Base-by-base conservation (phyloP, 2,329 filamentous ascomycete species). In the Parafenestella ontariensis region DNA sequence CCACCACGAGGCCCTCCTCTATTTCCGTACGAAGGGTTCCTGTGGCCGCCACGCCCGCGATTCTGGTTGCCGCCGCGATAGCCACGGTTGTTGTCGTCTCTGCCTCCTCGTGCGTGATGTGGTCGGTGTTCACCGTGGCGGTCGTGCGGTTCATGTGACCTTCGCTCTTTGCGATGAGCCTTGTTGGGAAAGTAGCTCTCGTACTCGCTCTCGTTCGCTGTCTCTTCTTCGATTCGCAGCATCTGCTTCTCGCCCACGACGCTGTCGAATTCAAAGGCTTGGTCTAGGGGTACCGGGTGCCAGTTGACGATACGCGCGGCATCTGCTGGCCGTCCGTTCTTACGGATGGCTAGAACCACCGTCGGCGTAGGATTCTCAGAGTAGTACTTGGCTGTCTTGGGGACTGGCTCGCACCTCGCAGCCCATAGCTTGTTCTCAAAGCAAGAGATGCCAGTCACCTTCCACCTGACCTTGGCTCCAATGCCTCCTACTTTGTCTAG, bases 391-490 rank as follows among this genome's bases (percentile, higher is more conserved):
- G 71, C 85, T 0, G 83, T 85, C 15, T 85, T 79, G 0, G 88
- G 87, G 0, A 93, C 82, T 0, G 95, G 92, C 28, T 86, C 83
- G 10, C 97, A 85, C 39, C 87, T 84, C 15, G 89, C 92, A 5
- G 94, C 95, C 93, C 94, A 99, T 34, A 98, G 84, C 64, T 85
- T 89, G 72, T 92, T 88, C 56, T 96, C 89, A 62, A 86, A 87
- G 62, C 84, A 86, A 0, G 87, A 92, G 5, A 89, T 86, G 33
- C 88, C 91, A 0, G 87, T 90, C 4, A 96, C 88, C 73, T 91
- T 86, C 92, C 94, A 99, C 36, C 81, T 86, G 77, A 96, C 84
- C 76, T 89, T 94, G 66, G 86, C 87, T 29, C 92, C 92, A 69
- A 96, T 87, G 24, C 94, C 94, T 37, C 95, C 95, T 10, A 95